Evolutionary conservation across 1,284 basidiomycete species (phyloP).

Genomic region (Chondrostereum purpureum): DNA sequence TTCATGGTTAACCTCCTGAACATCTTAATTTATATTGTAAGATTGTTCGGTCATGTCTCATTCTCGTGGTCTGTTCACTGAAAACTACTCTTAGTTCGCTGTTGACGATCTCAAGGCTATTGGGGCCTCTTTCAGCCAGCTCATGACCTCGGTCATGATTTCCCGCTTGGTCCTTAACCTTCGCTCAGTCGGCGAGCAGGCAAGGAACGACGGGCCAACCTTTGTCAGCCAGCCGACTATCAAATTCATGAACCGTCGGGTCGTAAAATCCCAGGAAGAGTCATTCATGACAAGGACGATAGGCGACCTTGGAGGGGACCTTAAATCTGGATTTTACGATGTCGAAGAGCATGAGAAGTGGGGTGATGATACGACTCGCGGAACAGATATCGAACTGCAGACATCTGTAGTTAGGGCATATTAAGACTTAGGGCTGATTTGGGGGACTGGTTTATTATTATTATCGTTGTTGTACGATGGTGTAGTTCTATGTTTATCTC

Average conservation of each 20-base stretch:
- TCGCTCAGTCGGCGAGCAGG: slow-evolving; percentile 5
- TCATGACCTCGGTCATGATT: slow-evolving; percentile 17
- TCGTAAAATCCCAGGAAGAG: not conserved
- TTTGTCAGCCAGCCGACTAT: not conserved
- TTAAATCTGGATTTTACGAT: not conserved
- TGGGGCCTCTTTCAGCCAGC: slow-evolving; percentile 18
- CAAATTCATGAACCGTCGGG: not conserved
- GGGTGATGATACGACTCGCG: not conserved
- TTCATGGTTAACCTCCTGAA: slow-evolving; percentile 13
- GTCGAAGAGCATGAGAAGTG: not conserved
- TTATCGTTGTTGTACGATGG: not conserved
- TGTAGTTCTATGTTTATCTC: not conserved
- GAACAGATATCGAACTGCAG: not conserved
- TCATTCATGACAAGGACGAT: not conserved
- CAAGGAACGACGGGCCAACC: not conserved
- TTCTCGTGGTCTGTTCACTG: not conserved
- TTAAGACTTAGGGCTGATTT: too few relatives aligned
- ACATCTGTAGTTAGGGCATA: too few relatives aligned
- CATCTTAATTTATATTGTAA: slow-evolving; percentile 18
- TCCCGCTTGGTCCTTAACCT: slow-evolving; percentile 19
- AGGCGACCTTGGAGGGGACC: not conserved
- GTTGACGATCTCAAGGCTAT: slow-evolving; percentile 15
- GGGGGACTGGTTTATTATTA: not conserved
- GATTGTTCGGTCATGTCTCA: slow-evolving; percentile 3
- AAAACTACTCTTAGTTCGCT: slow-evolving; percentile 12